Evolutionary conservation across 768 basidiomycete species (phyloP).

Genomic region (Hericium alpestre): DNA sequence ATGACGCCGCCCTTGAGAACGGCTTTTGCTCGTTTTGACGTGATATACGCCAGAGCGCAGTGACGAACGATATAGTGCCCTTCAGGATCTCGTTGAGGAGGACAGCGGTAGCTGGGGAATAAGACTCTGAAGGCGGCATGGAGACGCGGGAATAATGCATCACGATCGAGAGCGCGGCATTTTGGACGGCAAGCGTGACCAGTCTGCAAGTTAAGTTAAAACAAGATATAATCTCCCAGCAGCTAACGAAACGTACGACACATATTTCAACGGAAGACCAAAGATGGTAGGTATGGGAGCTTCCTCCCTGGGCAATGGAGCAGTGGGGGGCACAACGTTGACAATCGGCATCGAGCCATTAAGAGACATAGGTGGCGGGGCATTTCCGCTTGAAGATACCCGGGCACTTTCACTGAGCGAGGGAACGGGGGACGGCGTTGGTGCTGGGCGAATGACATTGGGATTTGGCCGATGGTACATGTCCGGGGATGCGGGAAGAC

Average conservation of each 20-base stretch:
- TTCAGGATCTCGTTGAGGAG: conserved; percentile 92
- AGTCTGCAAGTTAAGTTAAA: conserved; percentile 31
- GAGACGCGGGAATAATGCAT: conserved; percentile 98
- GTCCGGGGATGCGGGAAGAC: conserved; percentile 18
- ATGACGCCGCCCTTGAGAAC: conserved; percentile 24
- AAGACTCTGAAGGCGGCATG: conserved; percentile 63
- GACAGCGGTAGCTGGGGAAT: conserved; percentile 91
- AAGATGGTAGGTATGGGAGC: conserved; percentile 39
- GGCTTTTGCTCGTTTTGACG: conserved; percentile 29
- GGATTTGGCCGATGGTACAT: conserved; percentile 58
- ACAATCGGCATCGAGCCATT: conserved; percentile 7
- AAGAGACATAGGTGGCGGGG: conserved; percentile 8
- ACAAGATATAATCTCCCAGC: neutral
- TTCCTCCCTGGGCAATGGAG: conserved; percentile 11
- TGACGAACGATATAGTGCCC: conserved; percentile 80
- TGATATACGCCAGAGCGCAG: conserved; percentile 44
- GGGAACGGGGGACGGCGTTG: conserved; percentile 36
- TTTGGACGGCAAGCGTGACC: conserved; percentile 86
- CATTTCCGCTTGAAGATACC: conserved; percentile 19
- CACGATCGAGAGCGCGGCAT: conserved; percentile 89
- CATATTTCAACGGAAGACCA: conserved; percentile 70
- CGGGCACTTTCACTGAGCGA: conserved; percentile 23
- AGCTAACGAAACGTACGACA: conserved; percentile 45
- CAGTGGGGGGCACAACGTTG: neutral
- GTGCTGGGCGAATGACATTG: conserved; percentile 28